These are phyloP conservation scores for Xylaria sp. DNA, from an alignment of 2,329 filamentous ascomycete species.

Conservation along the genomic window DNA sequence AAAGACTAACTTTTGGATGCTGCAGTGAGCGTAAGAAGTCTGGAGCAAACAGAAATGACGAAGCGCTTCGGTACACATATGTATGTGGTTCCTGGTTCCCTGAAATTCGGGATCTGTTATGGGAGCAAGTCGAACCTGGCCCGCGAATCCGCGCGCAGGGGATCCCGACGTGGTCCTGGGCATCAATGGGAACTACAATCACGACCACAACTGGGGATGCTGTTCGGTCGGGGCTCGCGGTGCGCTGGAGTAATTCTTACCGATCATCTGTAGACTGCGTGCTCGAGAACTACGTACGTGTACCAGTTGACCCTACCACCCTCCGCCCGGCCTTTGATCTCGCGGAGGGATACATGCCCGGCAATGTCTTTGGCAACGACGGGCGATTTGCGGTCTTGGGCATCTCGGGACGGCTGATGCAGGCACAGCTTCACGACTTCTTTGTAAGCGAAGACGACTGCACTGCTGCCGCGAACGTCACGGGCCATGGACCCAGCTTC, in stretches of 20 bases:
- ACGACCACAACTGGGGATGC: not conserved
- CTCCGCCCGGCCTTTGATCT: slow-evolving; percentile 7
- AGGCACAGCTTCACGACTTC: slow-evolving; percentile 2
- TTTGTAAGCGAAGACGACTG: slow-evolving; percentile 17
- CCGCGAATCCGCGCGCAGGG: slow-evolving; percentile 11
- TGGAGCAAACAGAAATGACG: not conserved
- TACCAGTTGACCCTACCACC: slow-evolving; percentile 10
- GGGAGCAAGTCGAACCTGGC: slow-evolving; percentile 21
- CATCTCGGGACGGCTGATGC: slow-evolving; percentile 2
- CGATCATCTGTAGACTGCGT: not conserved
- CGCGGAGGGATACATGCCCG: slow-evolving; percentile 1
- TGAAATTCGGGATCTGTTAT: slow-evolving; percentile 12
- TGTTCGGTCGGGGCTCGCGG: not conserved
- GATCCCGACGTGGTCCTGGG: slow-evolving; percentile 24
- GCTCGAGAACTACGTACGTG: slow-evolving; percentile 12
- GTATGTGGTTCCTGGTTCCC: slow-evolving; percentile 15
- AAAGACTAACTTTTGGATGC: not conserved
- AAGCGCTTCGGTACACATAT: not conserved
- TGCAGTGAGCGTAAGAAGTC: not conserved
- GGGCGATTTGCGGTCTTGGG: slow-evolving; percentile 14
- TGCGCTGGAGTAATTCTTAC: slow-evolving; percentile 9
- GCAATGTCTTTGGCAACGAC: slow-evolving; percentile 19
- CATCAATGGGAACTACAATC: slow-evolving; percentile 17
- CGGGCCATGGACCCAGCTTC: slow-evolving; percentile 4
- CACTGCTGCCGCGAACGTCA: slow-evolving; percentile 15